These are phyloP conservation scores for Hamigera avellanea DNA, from an alignment of 495 filamentous ascomycete genomes.

Conservation along the genomic window DNA sequence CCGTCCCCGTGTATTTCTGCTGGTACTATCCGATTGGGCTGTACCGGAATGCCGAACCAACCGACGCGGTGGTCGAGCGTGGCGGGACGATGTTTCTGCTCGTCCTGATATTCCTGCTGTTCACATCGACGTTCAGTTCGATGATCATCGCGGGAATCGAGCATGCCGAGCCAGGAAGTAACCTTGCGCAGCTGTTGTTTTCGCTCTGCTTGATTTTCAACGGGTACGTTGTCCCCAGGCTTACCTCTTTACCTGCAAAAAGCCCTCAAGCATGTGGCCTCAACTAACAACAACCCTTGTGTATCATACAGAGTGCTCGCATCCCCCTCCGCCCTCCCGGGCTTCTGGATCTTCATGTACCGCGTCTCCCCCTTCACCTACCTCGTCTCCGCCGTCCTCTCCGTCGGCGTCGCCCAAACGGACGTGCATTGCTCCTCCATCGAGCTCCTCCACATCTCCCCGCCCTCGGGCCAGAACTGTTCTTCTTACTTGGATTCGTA, in stretches of 20 bases:
- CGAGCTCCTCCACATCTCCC: slow-evolving; percentile 46
- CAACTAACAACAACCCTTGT: not conserved
- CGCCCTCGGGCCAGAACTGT: slow-evolving; percentile 43
- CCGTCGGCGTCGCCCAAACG: slow-evolving; percentile 48
- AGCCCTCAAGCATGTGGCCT: not conserved
- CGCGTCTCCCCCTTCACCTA: slow-evolving; percentile 67
- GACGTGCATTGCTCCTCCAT: slow-evolving; percentile 45
- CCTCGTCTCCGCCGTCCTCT: slow-evolving; percentile 52
- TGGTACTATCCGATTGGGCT: slow-evolving; percentile 81
- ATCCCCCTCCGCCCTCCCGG: slow-evolving; percentile 44
- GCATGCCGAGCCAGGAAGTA: slow-evolving; percentile 51
- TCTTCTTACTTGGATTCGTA: slow-evolving; percentile 44
- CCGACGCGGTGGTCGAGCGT: slow-evolving; percentile 43
- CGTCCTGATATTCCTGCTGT: slow-evolving; percentile 35
- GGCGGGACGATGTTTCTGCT: slow-evolving; percentile 56
- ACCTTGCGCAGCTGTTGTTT: slow-evolving; percentile 56
- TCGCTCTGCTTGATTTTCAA: slow-evolving; percentile 60
- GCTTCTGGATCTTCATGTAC: slow-evolving; percentile 85
- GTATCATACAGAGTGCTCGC: slow-evolving; percentile 53
- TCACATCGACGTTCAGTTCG: slow-evolving; percentile 40
- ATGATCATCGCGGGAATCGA: slow-evolving; percentile 60
- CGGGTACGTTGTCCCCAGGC: slow-evolving; percentile 20
- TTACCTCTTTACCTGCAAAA: not conserved
- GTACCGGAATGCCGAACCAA: slow-evolving; percentile 52
- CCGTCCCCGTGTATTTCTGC: slow-evolving; percentile 54